phyloP scores from a whole-genome alignment of 78 protist species.

The Cavenderia fasciculata region DNA sequence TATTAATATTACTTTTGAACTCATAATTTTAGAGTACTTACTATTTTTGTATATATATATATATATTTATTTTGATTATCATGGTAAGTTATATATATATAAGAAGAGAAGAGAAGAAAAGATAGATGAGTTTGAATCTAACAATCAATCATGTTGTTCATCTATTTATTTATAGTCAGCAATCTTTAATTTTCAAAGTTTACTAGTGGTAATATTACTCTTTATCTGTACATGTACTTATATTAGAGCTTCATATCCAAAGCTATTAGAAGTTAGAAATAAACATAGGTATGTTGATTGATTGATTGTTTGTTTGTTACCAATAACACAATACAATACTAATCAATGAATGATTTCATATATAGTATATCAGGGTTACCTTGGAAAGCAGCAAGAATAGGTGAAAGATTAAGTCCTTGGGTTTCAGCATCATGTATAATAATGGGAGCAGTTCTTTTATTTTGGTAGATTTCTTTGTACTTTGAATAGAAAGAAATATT shows the following conservation, averaged over 20 bases:
- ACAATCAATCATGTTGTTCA: no score
- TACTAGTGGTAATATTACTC: constrained; percentile 77
- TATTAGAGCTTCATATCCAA: constrained; percentile 51
- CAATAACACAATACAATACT: background rate
- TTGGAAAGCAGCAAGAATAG: constrained; percentile 87
- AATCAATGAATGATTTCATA: background rate
- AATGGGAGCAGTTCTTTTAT: constrained; percentile 72
- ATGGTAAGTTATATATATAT: no score
- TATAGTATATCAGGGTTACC: constrained; percentile 74
- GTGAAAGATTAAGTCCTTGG: constrained; percentile 87
- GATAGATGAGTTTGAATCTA: no score
- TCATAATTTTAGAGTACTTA: no score
- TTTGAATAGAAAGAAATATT: background rate
- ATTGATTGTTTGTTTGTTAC: background rate
- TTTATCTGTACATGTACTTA: constrained; percentile 85
- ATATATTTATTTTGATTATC: no score
- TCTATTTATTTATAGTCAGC: constrained; percentile 82
- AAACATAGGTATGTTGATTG: constrained; percentile 13
- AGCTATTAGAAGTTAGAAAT: constrained; percentile 59
- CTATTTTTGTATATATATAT: no score
- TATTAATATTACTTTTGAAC: no score
- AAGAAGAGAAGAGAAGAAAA: no score
- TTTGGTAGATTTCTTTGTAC: background rate
- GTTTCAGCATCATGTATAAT: constrained; percentile 79
- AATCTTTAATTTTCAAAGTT: constrained; percentile 86